Evolutionary conservation across 1,284 basidiomycete genomes (phyloP), one percentile per base, ranked within the genome.

Genomic region (Rugosomyces carneus): DNA sequence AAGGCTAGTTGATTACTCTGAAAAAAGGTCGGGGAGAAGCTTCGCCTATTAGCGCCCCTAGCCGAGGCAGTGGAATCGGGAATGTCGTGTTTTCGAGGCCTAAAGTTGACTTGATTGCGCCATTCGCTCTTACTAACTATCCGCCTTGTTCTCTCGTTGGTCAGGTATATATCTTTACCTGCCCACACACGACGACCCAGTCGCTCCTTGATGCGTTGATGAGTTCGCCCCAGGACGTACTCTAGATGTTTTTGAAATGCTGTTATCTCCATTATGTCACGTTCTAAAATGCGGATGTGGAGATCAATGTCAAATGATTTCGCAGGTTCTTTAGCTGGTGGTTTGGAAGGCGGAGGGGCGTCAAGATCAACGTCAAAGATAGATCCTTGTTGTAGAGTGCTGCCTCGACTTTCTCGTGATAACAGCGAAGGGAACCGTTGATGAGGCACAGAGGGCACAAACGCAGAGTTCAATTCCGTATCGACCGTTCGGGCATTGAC

Each of bases 121-220:
- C 70, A 73, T 6, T 51, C 40, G 11, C 59, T 51, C 40, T 57
- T 57, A 15, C 59, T 53, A 23, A 71, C 46, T 2, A 42, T 46
- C 32, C 59, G 50, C 20, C 56, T 49, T n/a, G 35, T 37, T 3
- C 54, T 24, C 5, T 58, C 53, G 10, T 51, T 52, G 6, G 48
- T 60, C 38, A 87, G 41, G 53, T 72, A 89, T 2, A 88, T 53
- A 46, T 78, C 66, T 59, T 76, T 78, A 23, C 61, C 68, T 6
- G 50, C 58, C 84, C 83, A 88, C 2, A 89, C 76, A 15, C 86
- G 76, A 11, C 86, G 75, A 2, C 82, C 83, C 10, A 87, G 63
- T 23, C 74, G 70, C 62, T 89, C 84, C 62, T 85, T 85, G 15
- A 77, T 45, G 19, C 84, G 75, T 49, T 80, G 74, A 1, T 66